Evolutionary conservation across 225 moss, liverwort and hornwort species (phyloP).

Genomic region (Marchantia polymorpha): DNA sequence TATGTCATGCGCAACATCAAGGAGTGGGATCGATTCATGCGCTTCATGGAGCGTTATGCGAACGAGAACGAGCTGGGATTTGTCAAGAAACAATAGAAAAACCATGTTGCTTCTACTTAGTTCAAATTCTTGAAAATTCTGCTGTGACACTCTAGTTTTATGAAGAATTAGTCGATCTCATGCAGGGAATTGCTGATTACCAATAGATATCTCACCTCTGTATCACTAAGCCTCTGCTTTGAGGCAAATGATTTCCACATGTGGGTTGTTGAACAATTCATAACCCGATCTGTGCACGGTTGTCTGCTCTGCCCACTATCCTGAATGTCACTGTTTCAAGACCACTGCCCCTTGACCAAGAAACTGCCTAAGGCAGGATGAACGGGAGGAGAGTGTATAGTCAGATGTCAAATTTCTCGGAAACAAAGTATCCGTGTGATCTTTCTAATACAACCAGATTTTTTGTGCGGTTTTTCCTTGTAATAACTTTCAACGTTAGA

Average conservation of each 20-base stretch:
- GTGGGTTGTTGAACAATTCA: neutral
- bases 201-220: neutral
- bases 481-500: too few relatives aligned
- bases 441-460: too few relatives aligned
- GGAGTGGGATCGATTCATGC: constrained; percentile 99
- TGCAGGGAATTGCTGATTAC: neutral
- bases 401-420: too few relatives aligned
- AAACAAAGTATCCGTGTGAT: too few relatives aligned
- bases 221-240: neutral
- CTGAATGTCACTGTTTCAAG: too few relatives aligned
- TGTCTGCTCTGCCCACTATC: too few relatives aligned
- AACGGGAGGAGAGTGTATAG: too few relatives aligned
- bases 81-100: constrained; percentile 52
- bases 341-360: too few relatives aligned
- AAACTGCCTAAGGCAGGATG: too few relatives aligned
- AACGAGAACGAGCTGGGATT: constrained; percentile 81
- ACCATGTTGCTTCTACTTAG: neutral
- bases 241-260: neutral
- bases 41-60: constrained; percentile 99
- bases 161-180: constrained; percentile 9
- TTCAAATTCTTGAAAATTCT: neutral
- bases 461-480: too few relatives aligned
- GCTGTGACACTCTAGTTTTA: neutral
- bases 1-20: constrained; percentile 87
- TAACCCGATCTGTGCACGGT: neutral